Percentiles rank a stretch among this genome's conserved stretches.
Evolutionary conservation across 1,284 basidiomycete species (phyloP).

Genomic region (Kalmanozyma brasiliensis): DNA sequence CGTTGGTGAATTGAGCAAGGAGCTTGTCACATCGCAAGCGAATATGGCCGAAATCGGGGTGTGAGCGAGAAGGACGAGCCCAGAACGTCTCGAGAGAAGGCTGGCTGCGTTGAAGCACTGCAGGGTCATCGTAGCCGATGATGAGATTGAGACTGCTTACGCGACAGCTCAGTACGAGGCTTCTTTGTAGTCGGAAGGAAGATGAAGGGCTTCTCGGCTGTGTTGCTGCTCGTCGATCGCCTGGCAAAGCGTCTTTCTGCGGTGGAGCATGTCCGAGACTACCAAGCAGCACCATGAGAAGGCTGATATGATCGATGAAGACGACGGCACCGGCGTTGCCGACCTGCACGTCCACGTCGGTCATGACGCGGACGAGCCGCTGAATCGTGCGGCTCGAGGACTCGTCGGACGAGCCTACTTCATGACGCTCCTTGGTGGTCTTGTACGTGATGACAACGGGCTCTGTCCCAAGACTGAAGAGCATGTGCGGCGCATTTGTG

Average conservation of each 20-base stretch:
- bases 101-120: background rate
- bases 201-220: background rate
- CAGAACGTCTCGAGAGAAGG: slow-evolving; percentile 38
- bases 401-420: background rate
- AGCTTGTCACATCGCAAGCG: slow-evolving; percentile 42
- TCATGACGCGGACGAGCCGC: slow-evolving; percentile 28
- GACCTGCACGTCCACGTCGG: slow-evolving; percentile 24
- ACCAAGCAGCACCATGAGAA: slow-evolving; percentile 12
- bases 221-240: background rate
- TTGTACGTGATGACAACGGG: slow-evolving; percentile 15
- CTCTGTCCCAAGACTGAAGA: slow-evolving; percentile 36
- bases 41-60: slow-evolving; percentile 52
- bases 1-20: slow-evolving; percentile 7
- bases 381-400: slow-evolving; percentile 21
- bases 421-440: slow-evolving; percentile 38
- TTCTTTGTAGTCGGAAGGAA: background rate
- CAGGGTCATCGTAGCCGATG: slow-evolving; percentile 37
- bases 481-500: background rate
- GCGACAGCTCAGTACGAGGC: slow-evolving; percentile 12
- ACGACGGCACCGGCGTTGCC: slow-evolving; percentile 28
- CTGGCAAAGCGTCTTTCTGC: background rate
- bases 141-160: slow-evolving; percentile 36
- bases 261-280: background rate
- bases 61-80: slow-evolving; percentile 38
- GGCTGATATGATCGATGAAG: slow-evolving; percentile 31